Percentiles rank a stretch among this genome's conserved stretches.
These are phyloP conservation scores for Saprolegnia diclina DNA, from an alignment of 352 stramenopile species.

Conservation along the genomic window DNA sequence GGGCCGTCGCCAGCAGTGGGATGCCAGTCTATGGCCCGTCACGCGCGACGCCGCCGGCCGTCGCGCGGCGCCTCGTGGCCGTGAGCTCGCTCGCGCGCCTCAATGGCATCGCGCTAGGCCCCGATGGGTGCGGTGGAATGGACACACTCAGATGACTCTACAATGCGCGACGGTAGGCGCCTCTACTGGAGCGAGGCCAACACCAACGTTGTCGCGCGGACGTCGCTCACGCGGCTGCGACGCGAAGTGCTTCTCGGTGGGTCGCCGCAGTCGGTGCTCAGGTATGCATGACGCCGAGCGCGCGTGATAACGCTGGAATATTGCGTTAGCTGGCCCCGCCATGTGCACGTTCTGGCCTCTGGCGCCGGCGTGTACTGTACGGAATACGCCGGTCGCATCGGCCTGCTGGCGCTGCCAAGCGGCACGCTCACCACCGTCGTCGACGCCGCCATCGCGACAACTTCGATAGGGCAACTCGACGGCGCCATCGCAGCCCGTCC, in stretches of 20 bases:
- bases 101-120: slow-evolving; percentile 8
- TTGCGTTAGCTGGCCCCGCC: slow-evolving; percentile 18
- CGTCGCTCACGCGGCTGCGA: not conserved
- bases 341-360: slow-evolving; percentile 4
- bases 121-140: not conserved
- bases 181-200: slow-evolving; percentile 24
- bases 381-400: slow-evolving; percentile 25
- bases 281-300: not conserved
- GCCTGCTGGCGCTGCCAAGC: not conserved
- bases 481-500: not conserved
- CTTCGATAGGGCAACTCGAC: not conserved
- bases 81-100: slow-evolving; percentile 1
- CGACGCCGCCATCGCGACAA: not conserved
- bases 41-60: not conserved
- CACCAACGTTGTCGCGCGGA: slow-evolving; percentile 15
- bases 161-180: slow-evolving; percentile 4
- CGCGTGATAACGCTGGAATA: not conserved
- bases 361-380: slow-evolving; percentile 1
- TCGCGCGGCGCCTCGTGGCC: not conserved
- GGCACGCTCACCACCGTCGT: not conserved
- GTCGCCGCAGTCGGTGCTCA: not conserved
- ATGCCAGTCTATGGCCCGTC: not conserved
- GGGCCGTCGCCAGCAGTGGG: not conserved
- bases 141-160: not conserved
- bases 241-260: slow-evolving; percentile 14